These are phyloP conservation scores for Ogataea wickerhamii DNA, from an alignment of 805 yeast species.

Conservation along the genomic window DNA sequence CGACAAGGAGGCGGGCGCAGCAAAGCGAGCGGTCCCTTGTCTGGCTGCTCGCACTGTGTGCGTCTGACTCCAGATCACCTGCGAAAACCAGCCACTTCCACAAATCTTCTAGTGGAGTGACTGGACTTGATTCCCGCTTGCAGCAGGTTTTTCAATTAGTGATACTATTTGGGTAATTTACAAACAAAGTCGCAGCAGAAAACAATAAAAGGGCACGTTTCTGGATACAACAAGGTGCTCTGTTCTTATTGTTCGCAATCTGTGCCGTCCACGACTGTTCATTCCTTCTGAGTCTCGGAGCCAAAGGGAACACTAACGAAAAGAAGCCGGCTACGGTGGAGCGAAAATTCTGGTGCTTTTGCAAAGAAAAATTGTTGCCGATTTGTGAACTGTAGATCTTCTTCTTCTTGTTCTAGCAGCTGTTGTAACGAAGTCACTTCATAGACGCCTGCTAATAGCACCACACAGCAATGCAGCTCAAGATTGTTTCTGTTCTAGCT, in stretches of 20 bases:
- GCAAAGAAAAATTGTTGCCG: conserved; percentile 2
- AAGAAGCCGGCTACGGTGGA: neutral
- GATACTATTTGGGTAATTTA: conserved; percentile 1
- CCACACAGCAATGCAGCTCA: conserved; percentile 48
- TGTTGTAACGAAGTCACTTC: neutral
- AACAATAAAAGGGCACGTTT: too few relatives aligned
- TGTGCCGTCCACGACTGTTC: too few relatives aligned
- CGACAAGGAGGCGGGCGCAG: too few relatives aligned
- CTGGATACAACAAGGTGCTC: too few relatives aligned
- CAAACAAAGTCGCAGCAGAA: too few relatives aligned
- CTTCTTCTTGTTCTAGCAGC: neutral
- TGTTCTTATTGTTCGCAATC: too few relatives aligned
- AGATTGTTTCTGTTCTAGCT: conserved; percentile 46
- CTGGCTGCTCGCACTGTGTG: too few relatives aligned
- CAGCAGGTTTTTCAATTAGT: too few relatives aligned
- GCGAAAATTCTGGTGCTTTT: neutral
- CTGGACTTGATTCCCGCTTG: too few relatives aligned
- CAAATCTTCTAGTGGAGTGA: neutral
- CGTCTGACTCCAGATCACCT: too few relatives aligned
- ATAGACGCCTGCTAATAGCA: neutral
- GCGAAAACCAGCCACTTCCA: neutral
- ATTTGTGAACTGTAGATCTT: neutral
- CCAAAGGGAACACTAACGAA: neutral
- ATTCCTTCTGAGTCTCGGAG: too few relatives aligned
- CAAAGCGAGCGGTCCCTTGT: too few relatives aligned